phyloP scores from a whole-genome alignment of 2,329 filamentous ascomycete genomes.

The Fusarium pseudograminearum region DNA sequence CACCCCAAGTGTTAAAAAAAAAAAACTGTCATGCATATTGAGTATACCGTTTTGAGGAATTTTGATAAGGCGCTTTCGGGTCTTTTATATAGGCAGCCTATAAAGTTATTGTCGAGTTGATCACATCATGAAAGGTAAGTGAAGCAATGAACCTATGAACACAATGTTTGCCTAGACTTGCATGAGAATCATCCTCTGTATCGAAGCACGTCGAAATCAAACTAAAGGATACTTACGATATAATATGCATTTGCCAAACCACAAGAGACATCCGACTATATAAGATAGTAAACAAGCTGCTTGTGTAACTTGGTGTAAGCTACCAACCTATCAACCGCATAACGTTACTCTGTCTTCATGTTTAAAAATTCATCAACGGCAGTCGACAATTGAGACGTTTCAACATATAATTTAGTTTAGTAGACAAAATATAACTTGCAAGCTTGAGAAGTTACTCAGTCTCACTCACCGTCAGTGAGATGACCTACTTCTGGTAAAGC shows the following conservation, averaged over 20 bases:
- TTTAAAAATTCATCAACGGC: too few relatives aligned
- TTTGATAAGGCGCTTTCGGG: fast-evolving
- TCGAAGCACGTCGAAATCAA: fast-evolving
- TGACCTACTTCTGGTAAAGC: not conserved
- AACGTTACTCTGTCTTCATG: not conserved
- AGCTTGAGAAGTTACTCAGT: fast-evolving
- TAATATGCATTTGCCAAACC: fast-evolving
- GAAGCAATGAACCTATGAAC: fast-evolving
- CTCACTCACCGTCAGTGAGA: fast-evolving
- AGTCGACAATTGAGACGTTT: too few relatives aligned
- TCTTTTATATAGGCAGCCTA: fast-evolving
- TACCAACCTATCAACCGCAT: too few relatives aligned
- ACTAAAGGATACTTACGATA: not conserved
- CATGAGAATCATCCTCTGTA: not conserved
- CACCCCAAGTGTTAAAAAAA: not conserved
- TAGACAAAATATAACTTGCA: fast-evolving
- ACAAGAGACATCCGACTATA: not conserved
- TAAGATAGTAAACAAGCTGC: not conserved
- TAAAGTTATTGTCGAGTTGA: fast-evolving
- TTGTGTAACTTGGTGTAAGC: not conserved
- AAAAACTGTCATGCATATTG: too few relatives aligned
- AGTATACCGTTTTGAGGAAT: fast-evolving
- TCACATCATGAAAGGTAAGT: not conserved
- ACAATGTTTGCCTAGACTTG: not conserved
- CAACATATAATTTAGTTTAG: too few relatives aligned